These are phyloP conservation scores for Gossypium arboreum DNA, from an alignment of 345 rosid genomes.

Conservation along the genomic window DNA sequence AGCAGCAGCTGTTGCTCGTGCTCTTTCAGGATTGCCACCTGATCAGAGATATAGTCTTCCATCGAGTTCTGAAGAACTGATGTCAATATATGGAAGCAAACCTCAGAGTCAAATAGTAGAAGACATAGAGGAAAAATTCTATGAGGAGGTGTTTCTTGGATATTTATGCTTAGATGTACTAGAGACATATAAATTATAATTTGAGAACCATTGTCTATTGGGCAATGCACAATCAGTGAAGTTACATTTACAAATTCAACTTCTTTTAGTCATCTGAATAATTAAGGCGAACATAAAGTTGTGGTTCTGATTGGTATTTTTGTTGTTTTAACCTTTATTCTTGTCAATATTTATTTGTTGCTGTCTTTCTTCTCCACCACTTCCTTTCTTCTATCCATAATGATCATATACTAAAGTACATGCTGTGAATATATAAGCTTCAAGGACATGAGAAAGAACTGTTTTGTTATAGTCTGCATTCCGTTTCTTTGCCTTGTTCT, in stretches of 20 bases:
- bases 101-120: conserved; percentile 49
- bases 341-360: background rate
- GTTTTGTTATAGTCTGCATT: background rate
- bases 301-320: background rate
- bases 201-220: background rate
- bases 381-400: background rate
- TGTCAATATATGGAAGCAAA: conserved; percentile 70
- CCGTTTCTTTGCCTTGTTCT: background rate
- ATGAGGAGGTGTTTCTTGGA: conserved; percentile 55
- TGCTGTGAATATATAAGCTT: background rate
- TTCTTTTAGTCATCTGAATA: background rate
- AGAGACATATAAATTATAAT: background rate
- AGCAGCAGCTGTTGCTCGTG: conserved; percentile 97
- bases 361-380: background rate
- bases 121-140: conserved; percentile 80
- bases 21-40: conserved; percentile 76
- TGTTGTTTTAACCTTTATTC: conserved; percentile 2
- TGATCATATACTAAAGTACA: background rate
- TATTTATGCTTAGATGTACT: background rate
- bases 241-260: background rate
- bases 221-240: background rate
- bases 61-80: conserved; percentile 71
- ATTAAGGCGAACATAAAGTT: background rate
- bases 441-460: background rate
- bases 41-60: conserved; percentile 73